A percentile compares a stretch with the other conserved stretches of the same genome.
These are phyloP conservation scores for Otatea glauca DNA, from an alignment of 176 grass and related monocot genomes.

Conservation along the genomic window DNA sequence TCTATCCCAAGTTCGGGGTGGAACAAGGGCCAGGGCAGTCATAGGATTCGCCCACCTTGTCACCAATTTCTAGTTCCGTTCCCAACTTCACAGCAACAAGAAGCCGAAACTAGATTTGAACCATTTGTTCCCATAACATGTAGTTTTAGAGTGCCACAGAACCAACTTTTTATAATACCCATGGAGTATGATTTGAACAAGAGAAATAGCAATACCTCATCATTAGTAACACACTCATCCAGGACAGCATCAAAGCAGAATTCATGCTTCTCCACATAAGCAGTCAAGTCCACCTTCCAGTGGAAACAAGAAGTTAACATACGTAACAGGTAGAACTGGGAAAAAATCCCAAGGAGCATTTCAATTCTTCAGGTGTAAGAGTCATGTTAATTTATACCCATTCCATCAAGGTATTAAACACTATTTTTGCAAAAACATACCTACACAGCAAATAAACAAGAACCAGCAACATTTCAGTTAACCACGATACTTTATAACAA, in stretches of 20 bases:
- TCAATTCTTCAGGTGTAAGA: constrained; percentile 23
- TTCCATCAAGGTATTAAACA: constrained; percentile 23
- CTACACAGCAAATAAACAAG: constrained; percentile 18
- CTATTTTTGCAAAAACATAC: constrained; percentile 17
- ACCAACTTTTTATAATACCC: neutral
- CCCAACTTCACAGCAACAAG: neutral
- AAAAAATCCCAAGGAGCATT: neutral
- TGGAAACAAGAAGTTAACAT: constrained; percentile 49
- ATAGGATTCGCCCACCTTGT: neutral
- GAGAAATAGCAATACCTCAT: constrained; percentile 72
- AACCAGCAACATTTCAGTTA: constrained; percentile 24
- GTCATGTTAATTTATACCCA: constrained; percentile 3
- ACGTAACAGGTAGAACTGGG: constrained; percentile 16
- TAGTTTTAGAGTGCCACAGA: neutral
- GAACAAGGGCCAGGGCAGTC: neutral
- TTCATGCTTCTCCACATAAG: constrained; percentile 93
- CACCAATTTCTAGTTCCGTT: constrained; percentile 13
- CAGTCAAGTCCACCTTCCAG: constrained; percentile 94
- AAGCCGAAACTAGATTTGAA: constrained; percentile 11
- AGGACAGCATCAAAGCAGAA: constrained; percentile 98
- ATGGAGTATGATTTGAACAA: constrained; percentile 7
- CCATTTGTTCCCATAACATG: neutral
- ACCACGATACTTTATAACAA: neutral
- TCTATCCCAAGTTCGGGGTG: neutral
- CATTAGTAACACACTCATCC: constrained; percentile 88